Evolutionary conservation across 106 monocot species (phyloP).

Genomic region (Posidonia australis): DNA sequence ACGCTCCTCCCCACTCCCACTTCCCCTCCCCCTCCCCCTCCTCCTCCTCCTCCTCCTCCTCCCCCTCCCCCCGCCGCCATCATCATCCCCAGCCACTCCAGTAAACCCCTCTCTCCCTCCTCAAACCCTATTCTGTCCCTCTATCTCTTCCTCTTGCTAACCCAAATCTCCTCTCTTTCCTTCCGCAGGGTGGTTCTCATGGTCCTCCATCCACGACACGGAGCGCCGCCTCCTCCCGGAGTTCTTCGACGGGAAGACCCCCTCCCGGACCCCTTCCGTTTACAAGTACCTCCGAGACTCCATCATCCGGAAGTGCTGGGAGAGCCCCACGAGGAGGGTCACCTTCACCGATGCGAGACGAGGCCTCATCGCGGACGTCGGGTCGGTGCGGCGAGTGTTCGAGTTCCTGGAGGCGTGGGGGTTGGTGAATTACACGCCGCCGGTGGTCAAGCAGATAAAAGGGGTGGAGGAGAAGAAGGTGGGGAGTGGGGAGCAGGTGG

Average conservation of each 20-base stretch:
- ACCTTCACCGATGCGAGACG: constrained; percentile 77
- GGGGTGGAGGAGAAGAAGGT: constrained; percentile 7
- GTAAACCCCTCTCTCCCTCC: constrained; percentile 18
- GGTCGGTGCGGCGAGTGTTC: constrained; percentile 62
- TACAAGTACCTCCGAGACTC: constrained; percentile 73
- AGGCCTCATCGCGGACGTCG: constrained; percentile 57
- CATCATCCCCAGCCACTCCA: constrained; percentile 56
- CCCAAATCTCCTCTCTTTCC: constrained; percentile 1
- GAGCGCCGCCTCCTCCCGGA: constrained; percentile 62
- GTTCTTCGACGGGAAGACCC: constrained; percentile 66
- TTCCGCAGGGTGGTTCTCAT: constrained; percentile 68
- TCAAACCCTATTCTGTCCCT: not conserved
- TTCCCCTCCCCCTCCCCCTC: not conserved
- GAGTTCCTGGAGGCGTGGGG: constrained; percentile 95
- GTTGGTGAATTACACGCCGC: constrained; percentile 64
- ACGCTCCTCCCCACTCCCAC: not conserved
- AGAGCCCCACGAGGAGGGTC: constrained; percentile 43
- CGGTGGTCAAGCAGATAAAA: constrained; percentile 23
- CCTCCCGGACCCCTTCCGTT: constrained; percentile 44
- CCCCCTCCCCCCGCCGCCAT: constrained; percentile 1
- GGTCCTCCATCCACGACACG: constrained; percentile 50
- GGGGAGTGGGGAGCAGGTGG: constrained; percentile 14
- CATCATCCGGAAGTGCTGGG: constrained; percentile 47
- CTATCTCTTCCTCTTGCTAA: not conserved
- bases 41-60: not conserved